These are phyloP conservation scores for Daldinia eschscholtzii DNA, from an alignment of 2,329 filamentous ascomycete species.

Conservation along the genomic window DNA sequence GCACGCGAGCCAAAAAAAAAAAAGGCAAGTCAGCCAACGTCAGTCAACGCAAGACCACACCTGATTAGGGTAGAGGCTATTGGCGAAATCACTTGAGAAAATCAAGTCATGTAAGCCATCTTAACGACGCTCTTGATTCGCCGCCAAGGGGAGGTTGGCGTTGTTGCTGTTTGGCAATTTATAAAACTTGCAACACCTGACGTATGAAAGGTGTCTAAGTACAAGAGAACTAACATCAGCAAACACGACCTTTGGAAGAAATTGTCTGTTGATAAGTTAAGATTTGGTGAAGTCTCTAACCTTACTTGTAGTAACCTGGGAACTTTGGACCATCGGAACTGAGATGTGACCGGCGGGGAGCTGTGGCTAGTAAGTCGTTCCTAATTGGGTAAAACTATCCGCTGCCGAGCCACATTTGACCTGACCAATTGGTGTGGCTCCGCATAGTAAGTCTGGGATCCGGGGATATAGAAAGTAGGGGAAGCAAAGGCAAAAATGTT, in stretches of 20 bases:
- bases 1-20: neutral
- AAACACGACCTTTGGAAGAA: neutral
- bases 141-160: no score
- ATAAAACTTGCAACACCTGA: no score
- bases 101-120: no score
- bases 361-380: constrained; percentile 6
- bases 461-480: neutral
- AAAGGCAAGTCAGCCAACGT: neutral
- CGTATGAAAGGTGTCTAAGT: no score
- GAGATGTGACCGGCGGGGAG: neutral
- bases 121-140: no score
- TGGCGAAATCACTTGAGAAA: no score
- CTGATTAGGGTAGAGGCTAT: no score
- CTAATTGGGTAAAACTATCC: constrained; percentile 4
- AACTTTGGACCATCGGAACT: neutral
- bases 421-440: neutral
- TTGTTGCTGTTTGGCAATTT: no score
- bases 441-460: constrained; percentile 3
- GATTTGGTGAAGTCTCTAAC: no score
- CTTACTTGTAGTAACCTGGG: no score
- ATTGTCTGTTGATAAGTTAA: neutral
- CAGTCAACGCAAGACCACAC: no score
- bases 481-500: neutral
- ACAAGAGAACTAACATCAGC: no score
- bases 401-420: neutral